Conservation (phyloP, 257 asterid genomes). For the Ballota nigra region DNA sequence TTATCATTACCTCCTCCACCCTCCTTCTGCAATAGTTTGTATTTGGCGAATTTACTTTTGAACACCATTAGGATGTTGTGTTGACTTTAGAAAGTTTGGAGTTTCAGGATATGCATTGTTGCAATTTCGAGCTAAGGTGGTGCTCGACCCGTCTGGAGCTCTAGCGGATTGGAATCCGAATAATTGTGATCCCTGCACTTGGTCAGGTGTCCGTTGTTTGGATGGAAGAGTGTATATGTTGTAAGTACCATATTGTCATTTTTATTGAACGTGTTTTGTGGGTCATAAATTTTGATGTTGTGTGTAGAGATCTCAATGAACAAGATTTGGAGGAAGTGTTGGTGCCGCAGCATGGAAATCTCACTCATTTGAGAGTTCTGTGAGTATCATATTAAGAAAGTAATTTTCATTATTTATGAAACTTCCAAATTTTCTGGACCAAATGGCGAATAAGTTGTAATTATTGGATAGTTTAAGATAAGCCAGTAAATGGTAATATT, state of each 20-base stretch:
- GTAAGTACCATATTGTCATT: slow-evolving; percentile 48
- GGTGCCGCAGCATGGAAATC: slow-evolving; percentile 75
- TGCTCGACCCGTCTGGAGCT: slow-evolving; percentile 60
- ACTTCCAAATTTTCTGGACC: no score
- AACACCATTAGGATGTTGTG: background rate
- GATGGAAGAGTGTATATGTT: slow-evolving; percentile 62
- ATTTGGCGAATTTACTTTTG: background rate
- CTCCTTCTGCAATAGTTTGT: no score
- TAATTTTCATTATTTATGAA: background rate
- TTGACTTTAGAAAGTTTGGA: slow-evolving; percentile 10
- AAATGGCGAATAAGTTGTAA: no score
- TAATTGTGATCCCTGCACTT: slow-evolving; percentile 65
- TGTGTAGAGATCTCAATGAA: slow-evolving; percentile 70
- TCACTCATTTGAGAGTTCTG: slow-evolving; percentile 60
- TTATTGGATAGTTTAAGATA: no score
- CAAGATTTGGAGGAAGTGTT: slow-evolving; percentile 56
- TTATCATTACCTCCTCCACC: no score
- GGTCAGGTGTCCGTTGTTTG: slow-evolving; percentile 83
- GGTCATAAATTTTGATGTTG: background rate
- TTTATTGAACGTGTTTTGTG: background rate
- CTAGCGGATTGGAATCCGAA: slow-evolving; percentile 62
- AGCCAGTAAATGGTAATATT: no score
- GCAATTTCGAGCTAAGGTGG: slow-evolving; percentile 57
- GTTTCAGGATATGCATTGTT: slow-evolving; percentile 66
- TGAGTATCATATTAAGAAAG: slow-evolving; percentile 43